Evolutionary conservation across 139 green algal genomes (phyloP), one percentile per base, ranked within the genome.

Genomic region (Chlorella sp.): DNA sequence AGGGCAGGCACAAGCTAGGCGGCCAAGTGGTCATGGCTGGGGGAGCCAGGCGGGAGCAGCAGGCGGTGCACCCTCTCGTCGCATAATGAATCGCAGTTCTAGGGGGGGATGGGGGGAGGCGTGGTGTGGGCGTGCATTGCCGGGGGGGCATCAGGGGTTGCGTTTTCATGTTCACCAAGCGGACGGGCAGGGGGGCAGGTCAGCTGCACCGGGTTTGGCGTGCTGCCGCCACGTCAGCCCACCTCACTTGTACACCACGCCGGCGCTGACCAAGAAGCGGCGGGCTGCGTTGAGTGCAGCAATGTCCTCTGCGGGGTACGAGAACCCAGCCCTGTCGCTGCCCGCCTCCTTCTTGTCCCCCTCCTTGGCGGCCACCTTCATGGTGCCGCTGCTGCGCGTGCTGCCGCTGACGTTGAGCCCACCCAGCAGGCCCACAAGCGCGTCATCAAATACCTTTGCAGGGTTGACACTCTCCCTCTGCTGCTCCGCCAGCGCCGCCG

Each of bases 161-260:
- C 77, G 32, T 82, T 82, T 82, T 78, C 40, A n/a, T 57, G 48
- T 57, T 57, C 77, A 34, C 19, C 40, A 7, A 60, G 36, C 75
- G 24, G 28, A 7, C 18, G 75, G 3, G 18, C 68, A 34, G 68
- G 26, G 14, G 24, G 11, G 28, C 5, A 34, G 1, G 32, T 1
- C 21, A 34, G 68, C 68, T 76, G 11, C 26, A 26, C 68, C 68
- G 48, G 5, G 48, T 57, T 57, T 14, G n/a, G 32, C 32, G 18
- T n/a, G 73, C n/a, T 26, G 14, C 73, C 26, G 73, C 73, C 40
- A 2, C 26, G 12, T 40, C 26, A 19, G 48, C 48, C 1, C 14
- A 42, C 53, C 32, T 88, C 71, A 91, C 53, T 89, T 93, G 48
- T 95, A 94, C 22, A 95, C 86, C 32, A 93, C 92, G 0, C 91